Evolutionary conservation across 106 monocot genomes (phyloP).

Genomic region (Allium cepa): DNA sequence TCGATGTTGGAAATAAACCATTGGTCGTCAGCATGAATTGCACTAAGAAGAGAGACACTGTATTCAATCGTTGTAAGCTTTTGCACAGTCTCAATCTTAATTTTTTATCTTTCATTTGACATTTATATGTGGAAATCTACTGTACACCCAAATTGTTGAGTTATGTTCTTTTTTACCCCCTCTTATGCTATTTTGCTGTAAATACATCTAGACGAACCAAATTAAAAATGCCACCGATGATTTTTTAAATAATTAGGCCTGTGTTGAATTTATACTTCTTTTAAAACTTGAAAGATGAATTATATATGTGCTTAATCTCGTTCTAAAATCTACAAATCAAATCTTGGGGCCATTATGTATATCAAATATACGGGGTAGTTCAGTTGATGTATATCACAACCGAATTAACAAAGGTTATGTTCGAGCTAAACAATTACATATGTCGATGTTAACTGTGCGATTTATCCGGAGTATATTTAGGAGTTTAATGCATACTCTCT

Average conservation of each 20-base stretch:
- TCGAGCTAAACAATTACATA: no score
- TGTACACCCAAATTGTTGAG: constrained; percentile 80
- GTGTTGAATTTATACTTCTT: not conserved
- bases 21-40: constrained; percentile 53
- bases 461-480: not conserved
- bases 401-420: not conserved
- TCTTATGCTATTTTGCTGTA: not conserved
- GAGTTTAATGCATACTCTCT: not conserved
- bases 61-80: constrained; percentile 42
- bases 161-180: constrained; percentile 8
- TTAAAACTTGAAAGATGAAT: not conserved
- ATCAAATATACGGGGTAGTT: not conserved
- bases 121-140: constrained; percentile 43
- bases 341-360: no score
- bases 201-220: not conserved
- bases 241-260: not conserved
- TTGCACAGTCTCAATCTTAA: constrained; percentile 57
- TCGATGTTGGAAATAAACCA: constrained; percentile 35
- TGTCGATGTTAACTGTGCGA: not conserved
- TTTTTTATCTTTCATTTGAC: constrained; percentile 62
- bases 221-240: not conserved
- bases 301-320: not conserved
- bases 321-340: not conserved
- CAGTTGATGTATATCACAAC: not conserved
- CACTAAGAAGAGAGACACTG: constrained; percentile 48